These are phyloP conservation scores for Magnusiomyces starmeri DNA, from an alignment of 1,139 yeast genomes.

Conservation along the genomic window DNA sequence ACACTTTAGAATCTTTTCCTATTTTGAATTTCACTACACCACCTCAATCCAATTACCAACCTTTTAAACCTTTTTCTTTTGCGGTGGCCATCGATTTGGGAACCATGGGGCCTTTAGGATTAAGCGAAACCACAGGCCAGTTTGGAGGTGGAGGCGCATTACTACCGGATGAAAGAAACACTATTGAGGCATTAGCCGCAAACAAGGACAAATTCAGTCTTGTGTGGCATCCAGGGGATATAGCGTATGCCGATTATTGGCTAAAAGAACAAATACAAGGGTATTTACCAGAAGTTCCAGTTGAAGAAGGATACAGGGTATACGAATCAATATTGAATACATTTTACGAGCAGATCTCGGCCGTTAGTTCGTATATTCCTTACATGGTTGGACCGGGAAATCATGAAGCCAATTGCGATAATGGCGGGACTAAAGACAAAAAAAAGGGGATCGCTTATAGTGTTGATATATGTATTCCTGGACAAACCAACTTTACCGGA, in stretches of 20 bases:
- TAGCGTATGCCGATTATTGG: slow-evolving; percentile 31
- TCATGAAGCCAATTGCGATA: slow-evolving; percentile 29
- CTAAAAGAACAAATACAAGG: slow-evolving; percentile 23
- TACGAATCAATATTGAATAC: slow-evolving; percentile 24
- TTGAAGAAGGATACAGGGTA: slow-evolving; percentile 18
- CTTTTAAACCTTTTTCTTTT: slow-evolving; percentile 20
- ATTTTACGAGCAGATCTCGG: slow-evolving; percentile 25
- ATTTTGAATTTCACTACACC: slow-evolving; percentile 23
- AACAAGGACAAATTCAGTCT: slow-evolving; percentile 23
- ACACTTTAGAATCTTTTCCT: slow-evolving; percentile 3
- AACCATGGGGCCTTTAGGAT: slow-evolving; percentile 25
- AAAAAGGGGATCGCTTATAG: slow-evolving; percentile 14
- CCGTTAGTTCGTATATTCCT: slow-evolving; percentile 22
- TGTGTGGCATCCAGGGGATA: slow-evolving; percentile 30
- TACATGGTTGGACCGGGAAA: slow-evolving; percentile 32
- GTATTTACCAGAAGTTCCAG: slow-evolving; percentile 17
- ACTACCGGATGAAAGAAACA: slow-evolving; percentile 20
- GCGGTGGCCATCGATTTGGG: slow-evolving; percentile 28
- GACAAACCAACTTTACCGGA: slow-evolving; percentile 26
- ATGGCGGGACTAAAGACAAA: slow-evolving; percentile 22
- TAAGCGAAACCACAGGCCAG: slow-evolving; percentile 19
- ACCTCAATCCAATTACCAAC: slow-evolving; percentile 18
- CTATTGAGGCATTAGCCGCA: slow-evolving; percentile 25
- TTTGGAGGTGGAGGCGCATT: slow-evolving; percentile 19
- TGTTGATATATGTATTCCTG: slow-evolving; percentile 20